Conservation (phyloP, 1,284 basidiomycete species). For the Rhizopogon parksii region DNA sequence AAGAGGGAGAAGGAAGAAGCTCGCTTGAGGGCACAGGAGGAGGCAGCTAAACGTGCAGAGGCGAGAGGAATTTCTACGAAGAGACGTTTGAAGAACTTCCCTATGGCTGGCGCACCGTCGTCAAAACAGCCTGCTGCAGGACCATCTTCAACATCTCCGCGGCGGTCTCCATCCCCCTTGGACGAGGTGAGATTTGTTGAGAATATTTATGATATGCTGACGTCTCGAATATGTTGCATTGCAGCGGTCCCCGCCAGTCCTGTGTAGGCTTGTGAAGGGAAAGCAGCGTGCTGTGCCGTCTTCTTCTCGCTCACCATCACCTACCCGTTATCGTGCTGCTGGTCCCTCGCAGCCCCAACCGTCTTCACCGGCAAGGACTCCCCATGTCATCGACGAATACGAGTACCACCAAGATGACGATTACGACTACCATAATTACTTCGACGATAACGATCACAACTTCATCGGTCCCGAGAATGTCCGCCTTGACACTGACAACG, state of each 20-base stretch:
- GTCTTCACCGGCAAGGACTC: background rate
- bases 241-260: background rate
- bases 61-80: slow-evolving; percentile 12
- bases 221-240: background rate
- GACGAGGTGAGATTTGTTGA: background rate
- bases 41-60: background rate
- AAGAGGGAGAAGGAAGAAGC: slow-evolving; percentile 2
- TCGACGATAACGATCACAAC: background rate
- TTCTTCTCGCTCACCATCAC: slow-evolving; percentile 4
- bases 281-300: background rate
- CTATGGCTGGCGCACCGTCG: slow-evolving; percentile 12
- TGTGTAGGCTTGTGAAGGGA: background rate
- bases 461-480: background rate
- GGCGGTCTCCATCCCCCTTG: background rate
- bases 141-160: background rate
- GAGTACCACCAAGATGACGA: slow-evolving; percentile 15
- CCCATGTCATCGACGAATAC: background rate
- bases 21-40: slow-evolving; percentile 1
- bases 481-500: background rate
- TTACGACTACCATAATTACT: slow-evolving; percentile 8
- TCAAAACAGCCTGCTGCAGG: background rate
- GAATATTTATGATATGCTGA: background rate
- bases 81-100: slow-evolving; percentile 29
- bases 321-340: slow-evolving; percentile 5
- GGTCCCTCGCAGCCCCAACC: slow-evolving; percentile 4